Base-by-base conservation (phyloP, 2,329 filamentous ascomycete genomes). In the Fonsecaea pedrosoi region DNA sequence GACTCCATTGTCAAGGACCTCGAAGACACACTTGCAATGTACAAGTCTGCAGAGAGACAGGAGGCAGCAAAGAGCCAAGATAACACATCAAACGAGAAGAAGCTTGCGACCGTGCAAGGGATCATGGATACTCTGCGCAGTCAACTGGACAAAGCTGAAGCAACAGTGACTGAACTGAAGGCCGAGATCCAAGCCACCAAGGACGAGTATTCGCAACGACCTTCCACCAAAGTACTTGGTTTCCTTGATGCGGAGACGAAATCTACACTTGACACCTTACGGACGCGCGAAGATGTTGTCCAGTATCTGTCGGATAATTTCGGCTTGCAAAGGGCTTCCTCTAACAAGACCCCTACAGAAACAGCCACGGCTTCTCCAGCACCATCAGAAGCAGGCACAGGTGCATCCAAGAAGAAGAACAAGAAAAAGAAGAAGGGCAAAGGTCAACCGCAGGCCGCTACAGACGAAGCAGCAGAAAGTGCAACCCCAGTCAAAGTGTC, bases 381-480 rank as follows among this genome's bases (percentile, higher is more conserved):
- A 15, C 68, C 68, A 12, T 65, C 70, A 15, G 74, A 75, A 45
- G 72, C 72, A 7, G 59, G 55, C 15, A 62, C 64, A 4, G 9
- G 73, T 6, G 58, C 68, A 5, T 69, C 69, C 8, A 76, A 92
- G 79, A 94, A 92, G 78, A 96, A 93, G 71, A 92, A 92, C 77
- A 96, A 94, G 82, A 97, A 96, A 85, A 91, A 89, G 79, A 94
- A 94, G 82, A 87, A 86, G 18, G 86, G 84, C 37, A 87, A 86
- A 70, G 77, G 77, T 6, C 65, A 62, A 32, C 48, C 63, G 37
- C 21, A 59, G 74, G 18, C 73, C 77, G 70, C 75, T 7, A 77
- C 81, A 21, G 71, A 76, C 32, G 74, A 76, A 50, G 81, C 83
- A 62, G 72, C 79, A 4, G 79, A 82, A 15, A 74, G 77, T 0